Evolutionary conservation across 2,329 filamentous ascomycete genomes (phyloP), one percentile per base, ranked within the genome.

Genomic region (Colletotrichum sp.): DNA sequence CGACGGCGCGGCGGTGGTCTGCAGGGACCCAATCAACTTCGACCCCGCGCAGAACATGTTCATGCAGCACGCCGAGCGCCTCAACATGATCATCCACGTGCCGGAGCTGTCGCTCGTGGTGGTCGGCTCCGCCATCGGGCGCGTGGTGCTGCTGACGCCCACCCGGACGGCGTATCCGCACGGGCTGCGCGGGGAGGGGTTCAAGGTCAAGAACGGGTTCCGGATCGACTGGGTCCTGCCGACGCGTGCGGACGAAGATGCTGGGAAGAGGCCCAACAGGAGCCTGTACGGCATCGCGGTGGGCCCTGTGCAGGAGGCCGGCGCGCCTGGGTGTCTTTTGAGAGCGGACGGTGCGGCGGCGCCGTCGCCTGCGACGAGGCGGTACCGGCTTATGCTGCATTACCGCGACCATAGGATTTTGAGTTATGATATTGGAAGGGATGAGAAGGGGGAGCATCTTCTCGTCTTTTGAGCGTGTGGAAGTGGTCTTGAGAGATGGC

Each of bases 51-150:
- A 65, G 4, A 77, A 79, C 10, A 44, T 30, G 16, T 44, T 69
- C 18, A 67, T 77, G 78, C 79, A 32, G 39, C 69, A 7, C 77
- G 80, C 6, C 79, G 80, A 78, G 83, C 80, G 77, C 60, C 77
- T 95, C 26, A 93, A 90, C 83, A 92, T 94, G 88, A 84, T 92
- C 49, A 85, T 89, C 0, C 88, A 92, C 67, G 91, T 96, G 2
- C 93, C 93, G 0, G 92, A 95, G 79, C 86, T 97, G 2, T 93
- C 89, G n/a, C 85, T 96, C 16, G 89, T 96, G 10, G 86, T 95
- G 5, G 85, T 93, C 2, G 95, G 90, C 1, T 93, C 92, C 13
- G 89, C 92, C n/a, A 90, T 89, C 64, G 95, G 95, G 1, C 89
- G 92, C 10, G 93, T 92, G 1, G 88, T 90, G 2, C 85, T 96